A percentile compares a stretch with the other conserved stretches of the same genome.
Conservation (phyloP, 2,329 filamentous ascomycete species). For the Ceratocystis destructans region DNA sequence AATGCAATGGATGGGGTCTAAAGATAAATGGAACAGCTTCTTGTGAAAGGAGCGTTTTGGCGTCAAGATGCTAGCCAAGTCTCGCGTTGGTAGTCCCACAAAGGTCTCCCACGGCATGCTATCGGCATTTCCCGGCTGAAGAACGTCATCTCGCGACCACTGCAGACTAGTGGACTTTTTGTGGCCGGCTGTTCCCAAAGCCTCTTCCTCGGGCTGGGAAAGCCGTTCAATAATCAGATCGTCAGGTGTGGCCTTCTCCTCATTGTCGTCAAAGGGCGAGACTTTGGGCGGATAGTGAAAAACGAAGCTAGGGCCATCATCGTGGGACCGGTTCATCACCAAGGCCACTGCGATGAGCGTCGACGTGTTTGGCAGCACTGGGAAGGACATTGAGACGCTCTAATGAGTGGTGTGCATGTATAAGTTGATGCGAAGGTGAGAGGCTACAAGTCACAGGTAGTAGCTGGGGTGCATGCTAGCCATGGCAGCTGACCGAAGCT, state of each 20-base stretch:
- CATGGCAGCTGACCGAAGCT: not conserved
- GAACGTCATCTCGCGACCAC: constrained; percentile 30
- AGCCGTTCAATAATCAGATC: constrained; percentile 38
- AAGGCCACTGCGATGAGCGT: constrained; percentile 59
- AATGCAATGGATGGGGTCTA: constrained; percentile 67
- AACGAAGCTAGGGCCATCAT: constrained; percentile 60
- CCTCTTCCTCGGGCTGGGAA: constrained; percentile 27
- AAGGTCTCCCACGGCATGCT: constrained; percentile 58
- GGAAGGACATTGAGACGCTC: constrained; percentile 33
- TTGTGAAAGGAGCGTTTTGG: constrained; percentile 67
- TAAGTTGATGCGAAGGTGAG: not conserved
- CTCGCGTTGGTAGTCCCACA: constrained; percentile 58
- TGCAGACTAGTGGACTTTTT: constrained; percentile 21
- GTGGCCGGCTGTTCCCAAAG: constrained; percentile 21
- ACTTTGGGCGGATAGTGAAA: constrained; percentile 71
- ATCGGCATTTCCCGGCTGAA: constrained; percentile 39
- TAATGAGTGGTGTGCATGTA: not conserved
- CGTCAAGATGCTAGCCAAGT: constrained; percentile 66
- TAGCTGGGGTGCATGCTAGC: too few species aligned
- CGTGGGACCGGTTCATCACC: constrained; percentile 58
- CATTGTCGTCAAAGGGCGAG: constrained; percentile 27
- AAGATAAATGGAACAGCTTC: constrained; percentile 63
- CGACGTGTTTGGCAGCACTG: constrained; percentile 36
- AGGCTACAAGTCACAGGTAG: too few species aligned
- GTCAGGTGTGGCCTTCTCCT: constrained; percentile 33